Evolutionary conservation across 1,284 basidiomycete species (phyloP), one percentile per base, ranked within the genome.

Genomic region (Ustilago loliicola): DNA sequence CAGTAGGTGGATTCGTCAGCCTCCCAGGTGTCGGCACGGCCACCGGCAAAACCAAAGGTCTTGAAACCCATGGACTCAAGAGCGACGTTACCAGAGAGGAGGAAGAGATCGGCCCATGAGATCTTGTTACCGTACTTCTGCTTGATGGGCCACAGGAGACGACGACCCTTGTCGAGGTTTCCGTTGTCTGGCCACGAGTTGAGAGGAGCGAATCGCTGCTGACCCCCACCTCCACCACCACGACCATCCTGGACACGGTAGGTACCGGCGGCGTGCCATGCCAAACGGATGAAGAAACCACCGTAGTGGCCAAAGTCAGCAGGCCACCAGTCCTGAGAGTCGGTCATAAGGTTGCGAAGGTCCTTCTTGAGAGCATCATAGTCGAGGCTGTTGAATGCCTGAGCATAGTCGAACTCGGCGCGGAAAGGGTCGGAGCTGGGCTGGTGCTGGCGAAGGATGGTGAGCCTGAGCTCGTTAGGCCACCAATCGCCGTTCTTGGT

Each of bases 41-140:
- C 72, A 54, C 72, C 72, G 15, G 72, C 72, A 51, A 73, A 73
- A 60, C 72, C 72, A n/a, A 68, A 68, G 8, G 72, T 73, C 62
- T 73, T 73, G 72, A 73, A 73, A 21, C 72, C 72, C 72, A 73
- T 73, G 17, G 72, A 73, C 66, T 73, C 72, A 62, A 68, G 72
- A 27, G 72, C 72, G 36, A 73, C 72, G 66, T 73, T 73, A 29
- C 72, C 72, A 29, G 61, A 59, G 32, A 73, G 66, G 34, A 73
- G 59, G 38, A 68, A 55, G 40, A 73, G 38, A 34, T 73, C 72
- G 21, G 72, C 72, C 72, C 72, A 73, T 5, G 72, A 73, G 54
- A 73, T 73, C 62, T 68, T 69, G 66, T 69, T 73, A 42, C 72
- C 72, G 55, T 73, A 73, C 72, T 73, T 73, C 50, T 73, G 72